A percentile compares a stretch with the other conserved stretches of the same genome.
phyloP scores from a whole-genome alignment of 140 eudicot genomes.

The Cichorium intybus region DNA sequence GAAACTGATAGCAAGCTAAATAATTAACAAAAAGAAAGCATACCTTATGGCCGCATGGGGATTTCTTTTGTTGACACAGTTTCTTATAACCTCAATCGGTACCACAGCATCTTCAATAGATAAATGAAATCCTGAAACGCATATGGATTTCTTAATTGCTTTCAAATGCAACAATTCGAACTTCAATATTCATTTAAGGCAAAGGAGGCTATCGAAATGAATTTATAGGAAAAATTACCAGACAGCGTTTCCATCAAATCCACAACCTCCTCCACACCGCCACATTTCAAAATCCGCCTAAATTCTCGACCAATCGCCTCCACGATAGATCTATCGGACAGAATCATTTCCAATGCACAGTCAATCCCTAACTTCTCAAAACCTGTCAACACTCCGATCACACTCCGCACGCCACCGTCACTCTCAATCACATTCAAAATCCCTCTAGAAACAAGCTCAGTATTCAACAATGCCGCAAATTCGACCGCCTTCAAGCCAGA shows the following conservation, averaged over 20 bases:
- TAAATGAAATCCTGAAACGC: slow-evolving; percentile 55
- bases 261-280: slow-evolving; percentile 48
- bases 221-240: slow-evolving; percentile 39
- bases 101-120: slow-evolving; percentile 44
- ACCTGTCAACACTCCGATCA: slow-evolving; percentile 41
- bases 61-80: slow-evolving; percentile 50
- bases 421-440: slow-evolving; percentile 39
- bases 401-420: slow-evolving; percentile 39
- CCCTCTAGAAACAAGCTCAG: slow-evolving; percentile 46
- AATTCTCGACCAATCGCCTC: slow-evolving; percentile 43
- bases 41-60: slow-evolving; percentile 77
- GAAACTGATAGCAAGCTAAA: not conserved
- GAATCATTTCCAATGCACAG: slow-evolving; percentile 16
- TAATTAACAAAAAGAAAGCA: not conserved
- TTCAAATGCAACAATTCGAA: too few species aligned
- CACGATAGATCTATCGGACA: slow-evolving; percentile 44
- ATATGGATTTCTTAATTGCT: too few species aligned
- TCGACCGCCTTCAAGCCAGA: slow-evolving; percentile 36
- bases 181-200: too few species aligned
- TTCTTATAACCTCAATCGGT: slow-evolving; percentile 58
- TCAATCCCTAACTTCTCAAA: slow-evolving; percentile 47
- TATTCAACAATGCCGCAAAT: slow-evolving; percentile 40
- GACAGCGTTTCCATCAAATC: slow-evolving; percentile 54
- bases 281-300: slow-evolving; percentile 23
- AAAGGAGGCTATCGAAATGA: too few species aligned